These are phyloP conservation scores for Clitopilus passeckerianus DNA, from an alignment of 768 basidiomycete genomes.

Conservation along the genomic window DNA sequence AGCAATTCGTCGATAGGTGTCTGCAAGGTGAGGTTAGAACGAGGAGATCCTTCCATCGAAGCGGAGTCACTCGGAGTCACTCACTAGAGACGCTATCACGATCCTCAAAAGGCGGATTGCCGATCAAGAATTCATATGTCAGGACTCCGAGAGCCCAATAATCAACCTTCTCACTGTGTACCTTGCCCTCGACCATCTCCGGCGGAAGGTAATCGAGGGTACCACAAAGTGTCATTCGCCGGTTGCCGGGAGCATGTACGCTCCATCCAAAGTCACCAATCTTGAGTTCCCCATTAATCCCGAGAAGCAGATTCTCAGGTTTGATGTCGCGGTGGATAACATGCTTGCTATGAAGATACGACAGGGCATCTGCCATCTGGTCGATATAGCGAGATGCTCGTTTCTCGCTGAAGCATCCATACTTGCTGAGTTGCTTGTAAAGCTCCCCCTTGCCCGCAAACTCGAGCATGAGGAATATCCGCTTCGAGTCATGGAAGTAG, in stretches of 20 bases:
- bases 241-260: conserved; percentile 90
- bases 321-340: conserved; percentile 99
- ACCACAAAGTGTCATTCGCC: conserved; percentile 88
- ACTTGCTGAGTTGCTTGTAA: conserved; percentile 90
- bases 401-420: conserved; percentile 84
- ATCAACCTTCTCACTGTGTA: conserved; percentile 88
- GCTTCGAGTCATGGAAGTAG: conserved; percentile 97
- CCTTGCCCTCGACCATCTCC: conserved; percentile 94
- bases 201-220: conserved; percentile 97
- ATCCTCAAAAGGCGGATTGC: conserved; percentile 81
- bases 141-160: conserved; percentile 98
- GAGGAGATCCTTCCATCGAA: neutral
- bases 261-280: conserved; percentile 99
- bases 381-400: conserved; percentile 87
- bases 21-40: conserved; percentile 27
- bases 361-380: conserved; percentile 96
- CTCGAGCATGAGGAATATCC: conserved; percentile 97
- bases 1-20: conserved; percentile 87
- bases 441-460: conserved; percentile 97
- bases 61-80: conserved; percentile 23
- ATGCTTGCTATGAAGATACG: conserved; percentile 90
- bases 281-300: conserved; percentile 95
- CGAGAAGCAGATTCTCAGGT: conserved; percentile 93
- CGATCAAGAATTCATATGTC: conserved; percentile 90
- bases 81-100: conserved; percentile 68